Evolutionary conservation across 2,329 filamentous ascomycete species (phyloP).

Genomic region (Botrytis fabae): DNA sequence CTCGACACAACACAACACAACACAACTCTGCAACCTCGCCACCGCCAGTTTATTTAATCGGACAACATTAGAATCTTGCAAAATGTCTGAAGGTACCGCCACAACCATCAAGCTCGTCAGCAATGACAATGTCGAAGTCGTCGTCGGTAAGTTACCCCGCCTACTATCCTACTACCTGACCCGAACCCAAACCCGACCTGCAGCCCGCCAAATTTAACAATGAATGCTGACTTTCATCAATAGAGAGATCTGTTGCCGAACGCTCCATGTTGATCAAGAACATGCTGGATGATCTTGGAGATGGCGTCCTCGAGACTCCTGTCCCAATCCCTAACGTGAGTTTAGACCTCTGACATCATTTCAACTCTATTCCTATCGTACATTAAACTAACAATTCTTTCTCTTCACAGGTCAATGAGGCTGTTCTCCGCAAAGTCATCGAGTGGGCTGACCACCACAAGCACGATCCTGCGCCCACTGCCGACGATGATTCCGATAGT

Average conservation of each 20-base stretch:
- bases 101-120: conserved; percentile 48
- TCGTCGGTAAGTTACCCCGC: conserved; percentile 48
- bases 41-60: not conserved
- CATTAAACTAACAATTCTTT: conserved; percentile 23
- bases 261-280: conserved; percentile 97
- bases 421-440: conserved; percentile 91
- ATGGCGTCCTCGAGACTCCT: conserved; percentile 51
- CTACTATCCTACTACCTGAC: conserved; percentile 13
- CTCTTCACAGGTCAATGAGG: conserved; percentile 72
- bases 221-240: conserved; percentile 39
- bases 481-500: conserved; percentile 88
- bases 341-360: conserved; percentile 21
- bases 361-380: conserved; percentile 2
- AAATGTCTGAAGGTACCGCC: conserved; percentile 41
- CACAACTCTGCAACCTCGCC: not conserved
- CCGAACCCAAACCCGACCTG: not conserved
- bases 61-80: conserved; percentile 23
- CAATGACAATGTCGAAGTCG: conserved; percentile 51
- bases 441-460: conserved; percentile 98
- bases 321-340: conserved; percentile 82
- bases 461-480: conserved; percentile 76
- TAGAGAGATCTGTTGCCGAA: conserved; percentile 79
- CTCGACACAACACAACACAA: not conserved
- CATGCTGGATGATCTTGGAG: conserved; percentile 91
- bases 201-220: conserved; percentile 26